These are phyloP conservation scores for Chlorella sorokiniana DNA, from an alignment of 139 green algal species.

Conservation along the genomic window DNA sequence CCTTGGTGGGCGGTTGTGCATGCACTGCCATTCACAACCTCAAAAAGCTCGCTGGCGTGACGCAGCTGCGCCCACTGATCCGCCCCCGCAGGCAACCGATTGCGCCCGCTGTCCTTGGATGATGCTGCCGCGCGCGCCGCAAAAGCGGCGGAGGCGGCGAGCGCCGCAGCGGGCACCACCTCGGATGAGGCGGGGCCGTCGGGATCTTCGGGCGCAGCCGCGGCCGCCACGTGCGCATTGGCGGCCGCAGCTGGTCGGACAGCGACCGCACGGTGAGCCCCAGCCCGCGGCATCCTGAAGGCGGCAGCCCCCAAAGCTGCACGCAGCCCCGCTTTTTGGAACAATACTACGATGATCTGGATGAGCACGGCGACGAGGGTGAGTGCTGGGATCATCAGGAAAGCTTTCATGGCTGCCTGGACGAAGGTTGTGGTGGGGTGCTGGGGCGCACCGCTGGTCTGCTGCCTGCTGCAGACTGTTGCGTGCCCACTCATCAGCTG, in stretches of 20 bases:
- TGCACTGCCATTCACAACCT: neutral
- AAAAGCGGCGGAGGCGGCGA: neutral
- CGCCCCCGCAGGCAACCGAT: neutral
- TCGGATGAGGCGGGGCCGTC: slow-evolving; percentile 10
- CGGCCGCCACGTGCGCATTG: slow-evolving; percentile 26
- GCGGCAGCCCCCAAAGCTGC: neutral
- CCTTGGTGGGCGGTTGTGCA: neutral
- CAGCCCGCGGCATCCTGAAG: slow-evolving; percentile 15
- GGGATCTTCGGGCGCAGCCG: neutral
- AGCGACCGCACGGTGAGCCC: slow-evolving; percentile 25
- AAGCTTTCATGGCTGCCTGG: neutral
- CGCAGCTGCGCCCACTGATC: neutral
- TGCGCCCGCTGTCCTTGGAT: slow-evolving; percentile 37
- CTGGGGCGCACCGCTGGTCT: too few species aligned
- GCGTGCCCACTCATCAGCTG: too few species aligned
- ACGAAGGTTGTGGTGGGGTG: too few species aligned
- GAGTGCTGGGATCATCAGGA: too few species aligned
- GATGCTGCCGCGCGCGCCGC: neutral
- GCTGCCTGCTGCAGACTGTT: too few species aligned
- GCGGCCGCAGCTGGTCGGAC: slow-evolving; percentile 23
- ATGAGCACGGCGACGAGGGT: neutral
- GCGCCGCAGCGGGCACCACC: neutral
- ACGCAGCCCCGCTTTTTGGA: slow-evolving; percentile 27
- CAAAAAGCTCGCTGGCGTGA: neutral
- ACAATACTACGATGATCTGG: slow-evolving; percentile 19